Percentiles rank a stretch among this genome's conserved stretches.
Conservation (phyloP, 495 filamentous ascomycete genomes). For the Neurospora cerealis region DNA sequence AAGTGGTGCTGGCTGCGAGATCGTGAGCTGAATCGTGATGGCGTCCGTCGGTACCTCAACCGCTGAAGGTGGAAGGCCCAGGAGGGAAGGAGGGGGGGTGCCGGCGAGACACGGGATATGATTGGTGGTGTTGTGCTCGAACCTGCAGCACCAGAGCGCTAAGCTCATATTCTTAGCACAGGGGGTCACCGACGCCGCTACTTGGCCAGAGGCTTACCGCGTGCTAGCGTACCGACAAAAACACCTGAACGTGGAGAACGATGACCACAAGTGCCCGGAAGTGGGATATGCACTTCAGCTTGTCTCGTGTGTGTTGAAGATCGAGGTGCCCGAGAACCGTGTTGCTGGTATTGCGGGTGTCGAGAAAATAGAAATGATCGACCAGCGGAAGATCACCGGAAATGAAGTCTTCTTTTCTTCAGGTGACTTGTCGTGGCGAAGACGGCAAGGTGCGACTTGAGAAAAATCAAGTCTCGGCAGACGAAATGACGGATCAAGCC, state of each 20-base stretch:
- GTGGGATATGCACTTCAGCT: neutral
- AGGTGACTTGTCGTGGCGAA: neutral
- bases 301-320: neutral
- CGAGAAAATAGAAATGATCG: neutral
- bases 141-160: constrained; percentile 24
- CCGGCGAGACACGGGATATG: constrained; percentile 4
- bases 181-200: neutral
- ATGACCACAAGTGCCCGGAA: neutral
- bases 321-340: neutral
- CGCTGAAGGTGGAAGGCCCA: constrained; percentile 5
- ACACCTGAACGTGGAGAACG: constrained; percentile 4
- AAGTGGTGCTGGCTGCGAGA: neutral
- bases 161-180: constrained; percentile 27
- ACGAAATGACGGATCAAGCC: neutral
- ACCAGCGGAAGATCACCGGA: neutral
- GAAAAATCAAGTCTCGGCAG: neutral
- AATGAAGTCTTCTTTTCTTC: neutral
- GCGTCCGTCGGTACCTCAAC: constrained; percentile 16
- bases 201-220: constrained; percentile 22
- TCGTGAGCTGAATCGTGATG: constrained; percentile 15
- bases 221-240: constrained; percentile 13
- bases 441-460: neutral
- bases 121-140: constrained; percentile 18
- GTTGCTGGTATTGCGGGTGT: neutral
- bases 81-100: neutral